A percentile compares a stretch with the other conserved stretches of the same genome.
Evolutionary conservation across 2,329 filamentous ascomycete species (phyloP).

Genomic region (Apiospora arundinis): DNA sequence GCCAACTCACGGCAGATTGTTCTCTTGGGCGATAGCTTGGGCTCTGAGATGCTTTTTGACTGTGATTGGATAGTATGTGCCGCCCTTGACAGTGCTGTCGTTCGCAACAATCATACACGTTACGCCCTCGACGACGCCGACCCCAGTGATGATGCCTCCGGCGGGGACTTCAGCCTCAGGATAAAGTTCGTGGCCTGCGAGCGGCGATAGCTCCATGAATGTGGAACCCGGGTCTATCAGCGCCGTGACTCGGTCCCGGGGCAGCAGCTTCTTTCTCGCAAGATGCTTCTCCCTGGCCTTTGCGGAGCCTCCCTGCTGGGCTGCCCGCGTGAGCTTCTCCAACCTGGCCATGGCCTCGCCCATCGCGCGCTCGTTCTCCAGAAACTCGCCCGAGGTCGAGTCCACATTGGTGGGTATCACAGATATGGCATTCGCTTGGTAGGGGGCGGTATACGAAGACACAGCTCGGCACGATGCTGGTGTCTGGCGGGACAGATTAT

Average conservation of each 20-base stretch:
- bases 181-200: constrained; percentile 88
- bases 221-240: constrained; percentile 88
- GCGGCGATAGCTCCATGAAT: constrained; percentile 91
- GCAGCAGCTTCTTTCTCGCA: constrained; percentile 90
- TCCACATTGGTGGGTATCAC: constrained; percentile 80
- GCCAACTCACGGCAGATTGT: constrained; percentile 67
- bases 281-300: constrained; percentile 90
- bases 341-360: constrained; percentile 72
- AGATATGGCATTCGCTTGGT: constrained; percentile 85
- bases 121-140: constrained; percentile 89
- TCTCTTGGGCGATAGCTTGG: constrained; percentile 89
- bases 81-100: constrained; percentile 96
- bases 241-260: constrained; percentile 84
- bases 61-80: constrained; percentile 95
- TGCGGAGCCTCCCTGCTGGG: constrained; percentile 77
- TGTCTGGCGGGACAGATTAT: constrained; percentile 29
- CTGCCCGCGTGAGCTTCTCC: constrained; percentile 71
- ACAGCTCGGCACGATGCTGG: constrained; percentile 46
- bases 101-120: constrained; percentile 94
- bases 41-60: constrained; percentile 97
- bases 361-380: constrained; percentile 83
- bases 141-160: constrained; percentile 89
- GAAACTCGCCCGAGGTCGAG: constrained; percentile 76
- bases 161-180: constrained; percentile 85
- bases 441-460: constrained; percentile 79